Conservation (phyloP, 2,329 filamentous ascomycete species). For the Colletotrichum sp. region DNA sequence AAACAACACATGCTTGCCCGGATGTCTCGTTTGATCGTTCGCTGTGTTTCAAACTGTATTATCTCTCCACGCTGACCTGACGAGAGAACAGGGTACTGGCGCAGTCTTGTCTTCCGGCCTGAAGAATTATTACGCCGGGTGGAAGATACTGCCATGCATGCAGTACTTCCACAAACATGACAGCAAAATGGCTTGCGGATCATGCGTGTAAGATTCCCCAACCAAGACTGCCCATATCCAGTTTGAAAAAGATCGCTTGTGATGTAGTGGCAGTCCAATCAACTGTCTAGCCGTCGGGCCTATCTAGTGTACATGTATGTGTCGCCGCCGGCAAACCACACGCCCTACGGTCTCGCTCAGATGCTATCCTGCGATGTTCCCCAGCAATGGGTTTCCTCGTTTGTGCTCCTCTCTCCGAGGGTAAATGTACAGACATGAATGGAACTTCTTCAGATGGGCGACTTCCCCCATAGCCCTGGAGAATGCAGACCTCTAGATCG, state of each 20-base stretch:
- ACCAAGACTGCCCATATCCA: neutral
- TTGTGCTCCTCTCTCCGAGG: neutral
- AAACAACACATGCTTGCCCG: neutral
- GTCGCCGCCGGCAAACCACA: neutral
- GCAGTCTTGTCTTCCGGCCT: neutral
- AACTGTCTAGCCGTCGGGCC: neutral
- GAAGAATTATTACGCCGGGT: neutral
- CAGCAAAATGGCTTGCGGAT: neutral
- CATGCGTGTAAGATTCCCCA: neutral
- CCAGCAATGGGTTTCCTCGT: neutral
- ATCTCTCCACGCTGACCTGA: neutral
- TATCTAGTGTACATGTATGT: constrained; percentile 23
- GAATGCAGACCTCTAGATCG: neutral
- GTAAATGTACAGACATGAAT: constrained; percentile 17
- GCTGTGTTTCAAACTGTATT: neutral
- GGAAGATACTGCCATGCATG: neutral
- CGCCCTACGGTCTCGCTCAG: constrained; percentile 8
- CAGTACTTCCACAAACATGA: neutral
- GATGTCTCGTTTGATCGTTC: neutral
- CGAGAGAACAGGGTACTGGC: neutral
- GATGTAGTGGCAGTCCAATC: neutral
- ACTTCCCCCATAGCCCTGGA: neutral
- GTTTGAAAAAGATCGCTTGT: neutral
- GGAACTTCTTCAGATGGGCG: neutral
- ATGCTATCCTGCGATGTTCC: neutral